Conservation (phyloP, 805 yeast genomes). For the Kuraishia ogatae region DNA sequence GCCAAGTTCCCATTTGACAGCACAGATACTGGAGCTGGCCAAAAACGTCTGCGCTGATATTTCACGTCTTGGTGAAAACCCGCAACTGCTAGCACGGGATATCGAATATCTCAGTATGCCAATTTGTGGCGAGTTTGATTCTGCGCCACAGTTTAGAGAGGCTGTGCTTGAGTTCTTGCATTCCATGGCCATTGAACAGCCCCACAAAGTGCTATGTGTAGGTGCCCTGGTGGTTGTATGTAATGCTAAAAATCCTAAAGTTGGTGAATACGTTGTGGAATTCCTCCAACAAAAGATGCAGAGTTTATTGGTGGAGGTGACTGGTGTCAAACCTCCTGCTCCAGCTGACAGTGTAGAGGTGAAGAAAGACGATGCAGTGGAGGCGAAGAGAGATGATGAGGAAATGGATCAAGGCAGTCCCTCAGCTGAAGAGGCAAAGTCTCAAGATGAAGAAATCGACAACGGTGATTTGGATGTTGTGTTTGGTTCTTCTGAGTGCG, state of each 20-base stretch:
- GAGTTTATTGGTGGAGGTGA: conserved; percentile 32
- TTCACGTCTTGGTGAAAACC: conserved; percentile 49
- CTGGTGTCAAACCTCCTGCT: conserved; percentile 12
- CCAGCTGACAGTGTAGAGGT: conserved; percentile 6
- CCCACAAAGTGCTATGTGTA: conserved; percentile 76
- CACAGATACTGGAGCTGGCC: conserved; percentile 23
- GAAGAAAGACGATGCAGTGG: conserved; percentile 5
- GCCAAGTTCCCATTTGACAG: not conserved
- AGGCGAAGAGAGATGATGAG: conserved; percentile 4
- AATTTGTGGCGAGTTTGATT: conserved; percentile 55
- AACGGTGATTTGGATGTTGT: conserved; percentile 1
- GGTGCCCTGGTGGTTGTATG: conserved; percentile 60
- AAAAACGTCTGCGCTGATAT: conserved; percentile 41
- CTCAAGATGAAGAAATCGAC: not conserved
- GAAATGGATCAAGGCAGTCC: conserved; percentile 1
- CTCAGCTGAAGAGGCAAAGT: too few relatives aligned
- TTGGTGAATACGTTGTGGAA: conserved; percentile 64
- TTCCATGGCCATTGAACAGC: conserved; percentile 78
- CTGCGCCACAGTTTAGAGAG: conserved; percentile 48
- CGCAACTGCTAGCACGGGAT: conserved; percentile 28
- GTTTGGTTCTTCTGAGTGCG: conserved; percentile 29
- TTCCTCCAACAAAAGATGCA: conserved; percentile 60
- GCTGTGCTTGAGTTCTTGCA: conserved; percentile 55
- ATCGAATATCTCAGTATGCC: conserved; percentile 62
- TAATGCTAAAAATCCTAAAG: conserved; percentile 51